Evolutionary conservation across 176 grass and related monocot genomes (phyloP), one percentile per base, ranked within the genome.

Genomic region (Triticum timopheevii): DNA sequence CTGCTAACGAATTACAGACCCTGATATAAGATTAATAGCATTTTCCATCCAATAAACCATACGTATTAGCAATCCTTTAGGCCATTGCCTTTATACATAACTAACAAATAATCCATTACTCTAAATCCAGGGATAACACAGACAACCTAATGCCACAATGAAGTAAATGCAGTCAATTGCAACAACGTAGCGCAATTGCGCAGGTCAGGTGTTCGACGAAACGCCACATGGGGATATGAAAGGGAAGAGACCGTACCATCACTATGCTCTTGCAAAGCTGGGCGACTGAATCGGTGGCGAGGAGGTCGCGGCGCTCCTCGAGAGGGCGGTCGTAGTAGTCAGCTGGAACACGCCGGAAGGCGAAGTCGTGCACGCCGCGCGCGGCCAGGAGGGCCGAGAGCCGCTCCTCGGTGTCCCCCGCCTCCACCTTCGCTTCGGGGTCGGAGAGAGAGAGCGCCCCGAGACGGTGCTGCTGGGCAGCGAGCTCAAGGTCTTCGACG

Each of bases 181-280:
- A 45, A 76, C 73, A 47, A 64, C 52, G 8, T 61, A 69, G 50
- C 3, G 11, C 23, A 20, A 59, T 44, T 67, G 25, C 1, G 34
- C 74, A 75, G 13, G 40, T 45, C n/a, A 86, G 25, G 0, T 70
- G 83, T 87, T 92, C 58, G 92, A 92, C 61, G 44, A 89, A 94
- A 92, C 64, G 88, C 34, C 67, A 5, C 56, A 64, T 0, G 65
- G 27, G 38, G 63, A 50, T 54, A 54, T 13, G 27, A 17, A 63
- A 35, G 11, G 65, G 49, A 5, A 80, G 36, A 22, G 13, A 0
- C n/a, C 73, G 73, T 91, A 98, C 96, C 92, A 98, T 84, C 67
- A 96, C 94, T 59, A 96, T 96, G 87, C 92, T 98, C 88, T 98
- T 96, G 92, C 97, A 98, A 31, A 98, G 94, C 81, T 98, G 92